Conservation (phyloP, 2,329 filamentous ascomycete species). For the Raffaelea arxii region DNA sequence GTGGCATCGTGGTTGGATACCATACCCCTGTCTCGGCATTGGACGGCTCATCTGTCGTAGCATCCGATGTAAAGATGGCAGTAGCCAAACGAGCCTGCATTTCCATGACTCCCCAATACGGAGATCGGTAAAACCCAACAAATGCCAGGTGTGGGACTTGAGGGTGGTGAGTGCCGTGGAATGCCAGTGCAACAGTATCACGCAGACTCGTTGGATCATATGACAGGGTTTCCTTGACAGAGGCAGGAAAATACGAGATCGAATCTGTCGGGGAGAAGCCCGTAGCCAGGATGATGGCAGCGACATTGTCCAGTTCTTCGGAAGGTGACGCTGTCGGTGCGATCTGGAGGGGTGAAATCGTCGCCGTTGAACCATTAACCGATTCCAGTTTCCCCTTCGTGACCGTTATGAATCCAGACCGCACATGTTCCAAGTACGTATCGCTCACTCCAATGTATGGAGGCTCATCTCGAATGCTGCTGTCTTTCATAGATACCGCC, state of each 20-base stretch:
- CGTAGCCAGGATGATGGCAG: conserved; percentile 63
- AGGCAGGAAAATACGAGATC: conserved; percentile 51
- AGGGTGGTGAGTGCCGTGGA: conserved; percentile 54
- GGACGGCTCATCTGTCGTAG: conserved; percentile 23
- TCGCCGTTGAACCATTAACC: conserved; percentile 23
- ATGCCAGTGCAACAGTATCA: conserved; percentile 57
- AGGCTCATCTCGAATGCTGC: conserved; percentile 37
- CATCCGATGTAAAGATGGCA: conserved; percentile 34
- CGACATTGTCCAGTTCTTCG: no score
- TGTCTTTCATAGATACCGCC: conserved; percentile 26
- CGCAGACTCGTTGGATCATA: conserved; percentile 43
- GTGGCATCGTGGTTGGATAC: conserved; percentile 8
- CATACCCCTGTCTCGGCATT: background rate
- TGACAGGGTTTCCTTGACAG: conserved; percentile 46
- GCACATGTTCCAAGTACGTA: conserved; percentile 64
- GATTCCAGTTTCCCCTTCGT: conserved; percentile 36
- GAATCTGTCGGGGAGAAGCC: conserved; percentile 60
- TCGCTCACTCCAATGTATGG: conserved; percentile 62
- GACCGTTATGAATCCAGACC: conserved; percentile 48
- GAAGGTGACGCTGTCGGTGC: conserved; percentile 25
- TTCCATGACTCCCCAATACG: conserved; percentile 81
- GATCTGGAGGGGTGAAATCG: conserved; percentile 10
- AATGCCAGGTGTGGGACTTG: conserved; percentile 59
- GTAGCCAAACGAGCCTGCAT: conserved; percentile 69
- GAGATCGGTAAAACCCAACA: conserved; percentile 74